These are phyloP conservation scores for Dioscorea zingiberensis DNA, from an alignment of 106 monocot genomes.

Conservation along the genomic window DNA sequence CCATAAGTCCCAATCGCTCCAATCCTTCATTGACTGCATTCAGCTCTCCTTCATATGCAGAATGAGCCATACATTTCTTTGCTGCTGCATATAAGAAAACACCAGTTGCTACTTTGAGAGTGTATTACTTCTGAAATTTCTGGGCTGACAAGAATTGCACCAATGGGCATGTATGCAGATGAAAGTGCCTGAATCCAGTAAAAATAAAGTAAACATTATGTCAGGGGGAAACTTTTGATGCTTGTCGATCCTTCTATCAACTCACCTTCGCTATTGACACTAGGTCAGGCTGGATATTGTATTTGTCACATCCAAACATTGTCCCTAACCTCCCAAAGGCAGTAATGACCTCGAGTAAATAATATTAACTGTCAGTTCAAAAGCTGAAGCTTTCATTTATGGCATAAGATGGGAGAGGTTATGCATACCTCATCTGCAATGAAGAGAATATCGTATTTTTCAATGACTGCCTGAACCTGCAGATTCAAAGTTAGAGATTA, in stretches of 20 bases:
- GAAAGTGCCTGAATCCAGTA: conserved; percentile 74
- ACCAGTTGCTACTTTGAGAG: conserved; percentile 97
- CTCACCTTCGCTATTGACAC: conserved; percentile 87
- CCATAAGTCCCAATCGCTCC: too few species aligned
- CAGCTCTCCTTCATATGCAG: too few species aligned
- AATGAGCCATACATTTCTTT: too few species aligned
- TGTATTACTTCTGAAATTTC: conserved; percentile 88
- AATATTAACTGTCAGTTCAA: neutral
- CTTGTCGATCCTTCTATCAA: neutral
- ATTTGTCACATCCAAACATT: conserved; percentile 95
- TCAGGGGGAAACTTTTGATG: neutral
- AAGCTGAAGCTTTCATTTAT: neutral
- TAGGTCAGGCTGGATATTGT: conserved; percentile 84
- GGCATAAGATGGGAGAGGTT: neutral
- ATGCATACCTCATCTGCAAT: conserved; percentile 91
- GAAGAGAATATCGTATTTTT: conserved; percentile 95
- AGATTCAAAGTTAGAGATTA: neutral
- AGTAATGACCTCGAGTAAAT: conserved; percentile 69
- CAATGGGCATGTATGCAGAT: conserved; percentile 94
- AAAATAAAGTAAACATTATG: neutral
- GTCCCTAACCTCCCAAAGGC: conserved; percentile 97
- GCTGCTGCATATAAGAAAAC: too few species aligned
- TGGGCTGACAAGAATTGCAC: conserved; percentile 83
- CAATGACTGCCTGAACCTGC: conserved; percentile 91
- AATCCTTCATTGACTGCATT: too few species aligned